Evolutionary conservation across 139 green algal species (phyloP).

Genomic region (Marvania coccoides): DNA sequence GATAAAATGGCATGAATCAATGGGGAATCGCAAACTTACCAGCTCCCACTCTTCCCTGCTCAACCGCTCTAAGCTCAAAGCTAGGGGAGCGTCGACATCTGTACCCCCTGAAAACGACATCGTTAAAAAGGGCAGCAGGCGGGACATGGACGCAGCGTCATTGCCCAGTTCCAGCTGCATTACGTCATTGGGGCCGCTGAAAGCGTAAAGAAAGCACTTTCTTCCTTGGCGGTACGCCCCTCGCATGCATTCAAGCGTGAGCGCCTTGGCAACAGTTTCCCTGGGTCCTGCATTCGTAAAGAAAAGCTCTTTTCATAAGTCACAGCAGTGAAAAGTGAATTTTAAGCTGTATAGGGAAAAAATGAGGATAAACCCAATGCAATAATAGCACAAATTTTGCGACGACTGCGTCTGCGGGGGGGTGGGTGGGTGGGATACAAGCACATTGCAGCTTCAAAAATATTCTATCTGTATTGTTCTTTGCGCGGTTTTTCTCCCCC

Average conservation of each 20-base stretch:
- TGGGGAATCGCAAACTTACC: slow-evolving; percentile 24
- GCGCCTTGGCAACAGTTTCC: slow-evolving; percentile 84
- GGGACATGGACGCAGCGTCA: slow-evolving; percentile 36
- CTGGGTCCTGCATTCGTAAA: slow-evolving; percentile 18
- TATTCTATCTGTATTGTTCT: too few relatives aligned
- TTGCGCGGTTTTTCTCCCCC: neutral
- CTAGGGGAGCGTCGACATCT: slow-evolving; percentile 61
- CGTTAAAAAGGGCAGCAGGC: slow-evolving; percentile 77
- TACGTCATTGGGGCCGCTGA: slow-evolving; percentile 67
- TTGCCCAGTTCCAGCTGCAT: slow-evolving; percentile 76
- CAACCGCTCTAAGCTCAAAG: slow-evolving; percentile 64
- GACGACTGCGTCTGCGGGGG: too few relatives aligned
- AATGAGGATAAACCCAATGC: too few relatives aligned
- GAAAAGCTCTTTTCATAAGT: neutral
- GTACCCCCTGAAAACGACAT: slow-evolving; percentile 55
- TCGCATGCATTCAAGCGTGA: slow-evolving; percentile 83
- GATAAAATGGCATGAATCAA: neutral
- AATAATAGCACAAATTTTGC: too few relatives aligned
- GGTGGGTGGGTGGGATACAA: too few relatives aligned
- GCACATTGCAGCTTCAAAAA: too few relatives aligned
- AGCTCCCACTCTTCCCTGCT: slow-evolving; percentile 58
- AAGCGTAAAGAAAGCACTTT: slow-evolving; percentile 84
- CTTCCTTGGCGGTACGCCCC: slow-evolving; percentile 71
- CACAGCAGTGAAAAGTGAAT: neutral
- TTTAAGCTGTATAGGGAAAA: too few relatives aligned